These are phyloP conservation scores for Leishmania guyanensis DNA, from an alignment of 208 protist genomes.

Conservation along the genomic window DNA sequence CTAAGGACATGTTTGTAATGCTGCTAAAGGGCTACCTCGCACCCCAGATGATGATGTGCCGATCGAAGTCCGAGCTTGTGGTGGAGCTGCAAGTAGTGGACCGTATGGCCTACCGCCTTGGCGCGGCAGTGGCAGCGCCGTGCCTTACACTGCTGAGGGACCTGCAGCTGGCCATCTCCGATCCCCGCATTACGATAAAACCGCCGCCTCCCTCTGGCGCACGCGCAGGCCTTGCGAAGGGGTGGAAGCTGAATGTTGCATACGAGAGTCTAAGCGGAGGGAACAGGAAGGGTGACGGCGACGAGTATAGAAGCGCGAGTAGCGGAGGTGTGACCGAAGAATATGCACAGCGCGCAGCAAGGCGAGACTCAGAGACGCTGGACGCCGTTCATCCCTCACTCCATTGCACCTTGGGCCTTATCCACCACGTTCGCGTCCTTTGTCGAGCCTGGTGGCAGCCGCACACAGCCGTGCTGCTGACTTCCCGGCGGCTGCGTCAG, in stretches of 20 bases:
- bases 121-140: slow-evolving; percentile 37
- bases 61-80: slow-evolving; percentile 31
- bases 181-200: slow-evolving; percentile 3
- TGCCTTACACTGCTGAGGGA: slow-evolving; percentile 66
- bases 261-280: background rate
- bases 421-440: slow-evolving; percentile 56
- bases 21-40: slow-evolving; percentile 60
- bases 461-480: slow-evolving; percentile 49
- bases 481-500: slow-evolving; percentile 31
- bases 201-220: background rate
- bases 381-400: slow-evolving; percentile 6
- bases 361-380: slow-evolving; percentile 20
- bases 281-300: background rate
- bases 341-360: slow-evolving; percentile 14
- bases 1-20: slow-evolving; percentile 60
- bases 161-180: slow-evolving; percentile 33
- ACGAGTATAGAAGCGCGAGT: background rate
- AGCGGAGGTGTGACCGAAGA: background rate
- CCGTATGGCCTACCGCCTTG: slow-evolving; percentile 54
- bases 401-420: slow-evolving; percentile 29
- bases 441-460: slow-evolving; percentile 66
- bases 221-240: background rate
- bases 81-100: slow-evolving; percentile 56
- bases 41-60: slow-evolving; percentile 45
- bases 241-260: background rate